Conservation (phyloP, 331 rosid genomes). For the Telfairia occidentalis region DNA sequence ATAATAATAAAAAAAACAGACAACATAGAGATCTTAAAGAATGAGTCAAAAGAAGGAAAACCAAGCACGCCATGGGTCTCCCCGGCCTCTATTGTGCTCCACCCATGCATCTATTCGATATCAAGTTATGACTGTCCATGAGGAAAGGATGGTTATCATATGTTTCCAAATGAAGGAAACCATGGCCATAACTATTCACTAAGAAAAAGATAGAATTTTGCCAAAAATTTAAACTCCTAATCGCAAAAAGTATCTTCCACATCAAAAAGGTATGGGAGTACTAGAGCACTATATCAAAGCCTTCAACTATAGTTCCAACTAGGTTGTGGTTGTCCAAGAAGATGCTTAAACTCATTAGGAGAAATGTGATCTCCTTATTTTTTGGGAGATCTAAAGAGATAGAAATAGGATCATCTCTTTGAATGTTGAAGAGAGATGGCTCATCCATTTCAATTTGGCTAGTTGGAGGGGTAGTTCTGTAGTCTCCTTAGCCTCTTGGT, state of each 20-base stretch:
- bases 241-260: neutral
- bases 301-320: neutral
- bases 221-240: neutral
- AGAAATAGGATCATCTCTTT: neutral
- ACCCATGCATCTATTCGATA: neutral
- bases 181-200: neutral
- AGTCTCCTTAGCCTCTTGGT: neutral
- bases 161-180: neutral
- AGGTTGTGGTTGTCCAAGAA: neutral
- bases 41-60: constrained; percentile 1
- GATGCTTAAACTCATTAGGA: neutral
- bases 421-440: neutral
- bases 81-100: neutral
- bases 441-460: neutral
- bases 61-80: neutral
- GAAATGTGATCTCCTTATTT: neutral
- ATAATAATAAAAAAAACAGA: neutral
- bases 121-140: neutral
- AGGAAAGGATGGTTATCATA: neutral
- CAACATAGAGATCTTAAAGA: neutral
- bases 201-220: neutral
- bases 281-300: neutral
- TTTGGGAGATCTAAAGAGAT: neutral
- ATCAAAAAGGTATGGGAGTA: neutral
- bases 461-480: neutral